Percentiles rank a stretch among this genome's conserved stretches.
Evolutionary conservation across 495 filamentous ascomycete species (phyloP).

Genomic region (Penicillium egyptiacum): DNA sequence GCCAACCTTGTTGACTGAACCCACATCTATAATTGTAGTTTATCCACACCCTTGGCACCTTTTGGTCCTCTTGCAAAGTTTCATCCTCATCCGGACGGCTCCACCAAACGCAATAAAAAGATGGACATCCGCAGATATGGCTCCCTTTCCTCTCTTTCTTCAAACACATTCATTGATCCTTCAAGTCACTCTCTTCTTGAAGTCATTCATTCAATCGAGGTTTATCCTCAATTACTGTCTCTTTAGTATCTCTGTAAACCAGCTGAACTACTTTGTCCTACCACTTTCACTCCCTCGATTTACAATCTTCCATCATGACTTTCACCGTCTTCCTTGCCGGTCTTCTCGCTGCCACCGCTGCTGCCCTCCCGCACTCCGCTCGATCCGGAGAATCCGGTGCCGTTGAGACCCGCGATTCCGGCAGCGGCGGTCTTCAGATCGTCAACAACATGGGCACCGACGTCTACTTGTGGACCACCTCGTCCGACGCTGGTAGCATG

Average conservation of each 20-base stretch:
- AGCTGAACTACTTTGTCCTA: slow-evolving; percentile 1
- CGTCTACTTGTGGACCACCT: slow-evolving; percentile 48
- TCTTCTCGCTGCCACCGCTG: slow-evolving; percentile 24
- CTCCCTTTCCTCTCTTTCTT: neutral
- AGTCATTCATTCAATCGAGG: slow-evolving; percentile 14
- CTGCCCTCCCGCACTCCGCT: slow-evolving; percentile 21
- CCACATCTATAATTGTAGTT: slow-evolving; percentile 12
- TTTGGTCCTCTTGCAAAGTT: slow-evolving; percentile 2
- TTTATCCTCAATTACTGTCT: slow-evolving; percentile 12
- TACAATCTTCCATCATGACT: slow-evolving; percentile 12
- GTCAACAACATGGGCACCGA: slow-evolving; percentile 38
- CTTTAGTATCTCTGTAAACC: slow-evolving; percentile 7
- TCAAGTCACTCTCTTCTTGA: slow-evolving; percentile 19
- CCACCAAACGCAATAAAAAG: slow-evolving; percentile 6
- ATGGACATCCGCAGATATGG: neutral
- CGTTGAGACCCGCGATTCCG: slow-evolving; percentile 16
- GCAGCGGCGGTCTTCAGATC: slow-evolving; percentile 31
- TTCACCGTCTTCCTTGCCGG: slow-evolving; percentile 28
- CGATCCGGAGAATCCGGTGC: slow-evolving; percentile 12
- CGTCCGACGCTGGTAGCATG: slow-evolving; percentile 38
- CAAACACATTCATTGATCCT: slow-evolving; percentile 14
- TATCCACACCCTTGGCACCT: slow-evolving; percentile 6
- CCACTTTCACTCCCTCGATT: slow-evolving; percentile 5
- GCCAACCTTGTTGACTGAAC: slow-evolving; percentile 7
- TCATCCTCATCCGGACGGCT: neutral